Evolutionary conservation across 495 filamentous ascomycete genomes (phyloP).

Genomic region (Trichocladium uniseriatum): DNA sequence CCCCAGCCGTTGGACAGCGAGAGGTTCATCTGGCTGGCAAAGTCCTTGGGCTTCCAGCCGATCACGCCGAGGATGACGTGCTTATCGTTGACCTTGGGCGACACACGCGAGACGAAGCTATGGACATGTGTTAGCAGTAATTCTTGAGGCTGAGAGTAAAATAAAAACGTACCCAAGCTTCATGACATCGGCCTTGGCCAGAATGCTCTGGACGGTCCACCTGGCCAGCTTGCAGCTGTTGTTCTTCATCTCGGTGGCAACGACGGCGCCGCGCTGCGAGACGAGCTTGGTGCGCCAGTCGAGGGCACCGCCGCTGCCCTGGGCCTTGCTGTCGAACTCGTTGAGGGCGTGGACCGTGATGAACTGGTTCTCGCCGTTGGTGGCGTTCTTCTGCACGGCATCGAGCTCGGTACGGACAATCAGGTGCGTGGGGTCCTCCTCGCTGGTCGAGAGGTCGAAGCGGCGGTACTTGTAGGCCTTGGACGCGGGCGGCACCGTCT

Average conservation of each 20-base stretch:
- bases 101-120: constrained; percentile 87
- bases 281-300: constrained; percentile 94
- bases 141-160: constrained; percentile 13
- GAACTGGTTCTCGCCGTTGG: constrained; percentile 78
- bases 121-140: background rate
- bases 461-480: constrained; percentile 98
- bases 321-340: constrained; percentile 96
- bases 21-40: constrained; percentile 95
- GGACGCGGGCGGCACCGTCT: constrained; percentile 83
- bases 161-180: constrained; percentile 69
- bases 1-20: constrained; percentile 96
- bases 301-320: constrained; percentile 83
- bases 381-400: constrained; percentile 87
- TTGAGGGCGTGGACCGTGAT: constrained; percentile 92
- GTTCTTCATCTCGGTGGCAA: constrained; percentile 99
- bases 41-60: constrained; percentile 94
- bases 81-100: constrained; percentile 77
- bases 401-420: constrained; percentile 95
- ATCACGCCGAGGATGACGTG: constrained; percentile 94
- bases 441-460: constrained; percentile 88
- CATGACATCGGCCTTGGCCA: constrained; percentile 93
- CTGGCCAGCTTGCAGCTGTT: constrained; percentile 95
- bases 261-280: constrained; percentile 86
- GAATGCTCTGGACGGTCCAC: constrained; percentile 92
- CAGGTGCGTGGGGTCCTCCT: constrained; percentile 83